Base-by-base conservation (phyloP, 2,329 filamentous ascomycete species). In the Epichloe coenophiala region DNA sequence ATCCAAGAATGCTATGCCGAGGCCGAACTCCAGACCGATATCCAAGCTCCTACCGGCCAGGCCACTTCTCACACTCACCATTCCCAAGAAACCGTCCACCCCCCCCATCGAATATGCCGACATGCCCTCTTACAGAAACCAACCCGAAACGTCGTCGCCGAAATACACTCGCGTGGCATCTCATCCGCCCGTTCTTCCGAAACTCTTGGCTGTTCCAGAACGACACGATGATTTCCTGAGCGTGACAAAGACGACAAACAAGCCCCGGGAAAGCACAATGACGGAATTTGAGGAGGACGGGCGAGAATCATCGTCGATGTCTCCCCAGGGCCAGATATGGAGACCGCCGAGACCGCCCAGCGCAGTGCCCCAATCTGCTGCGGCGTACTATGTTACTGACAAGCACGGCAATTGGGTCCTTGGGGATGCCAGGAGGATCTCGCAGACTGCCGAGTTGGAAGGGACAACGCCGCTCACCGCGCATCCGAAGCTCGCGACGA, bases 251-350 rank as follows among this genome's bases (percentile, higher is more conserved):
- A n/a, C 48, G 36, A 39, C 42, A 4, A 47, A 45, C 13, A 55
- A 38, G 33, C 59, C 63, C 9, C 65, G 65, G 21, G 68, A 72
- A 51, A 72, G 75, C 61, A 65, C 71, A 51, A 63, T 76, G 54
- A 72, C 75, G 8, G 69, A 79, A 61, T 73, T 78, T 52, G 74
- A 78, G 53, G 71, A 78, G 62, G 71, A 76, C 57, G 64, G 73
- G 53, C 63, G 64, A 15, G 38, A 33, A 5, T 49, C 49, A 51
- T 46, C 65, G 57, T 64, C 69, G 43, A 44, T 58, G 45, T 63
- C 66, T 3, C 60, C 59, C 23, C 67, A 47, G 58, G 69, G 55
- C n/a, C 68, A 72, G 50, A 69, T 77, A 44, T 78, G 75, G 75
- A 65, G 72, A 12, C 74, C 72, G 5, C 73, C 74, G 75, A 65